Evolutionary conservation across 1,139 yeast genomes (phyloP), one percentile per base, ranked within the genome.

Genomic region (Blastobotrys elegans): DNA sequence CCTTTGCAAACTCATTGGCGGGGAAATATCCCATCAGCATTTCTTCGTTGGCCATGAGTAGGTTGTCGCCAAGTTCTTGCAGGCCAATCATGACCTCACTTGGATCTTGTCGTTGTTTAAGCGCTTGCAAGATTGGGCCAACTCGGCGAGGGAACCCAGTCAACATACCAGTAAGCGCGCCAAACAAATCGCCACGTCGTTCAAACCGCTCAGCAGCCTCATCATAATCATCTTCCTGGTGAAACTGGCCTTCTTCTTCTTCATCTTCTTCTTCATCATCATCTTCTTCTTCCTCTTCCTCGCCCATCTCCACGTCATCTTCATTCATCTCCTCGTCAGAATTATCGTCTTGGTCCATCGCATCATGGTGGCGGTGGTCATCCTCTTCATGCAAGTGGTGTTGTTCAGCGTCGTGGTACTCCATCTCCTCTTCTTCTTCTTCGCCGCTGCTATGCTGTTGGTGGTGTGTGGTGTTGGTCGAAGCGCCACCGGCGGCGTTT

Each of bases 1-100:
- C 75, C 34, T 69, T 71, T 0, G 87, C 72, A 18, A 87, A 63
- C 43, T 72, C 73, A 44, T 72, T 74, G 0, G 84, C 73, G 0
- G 96, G 94, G 11, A 90, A 71, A 6, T 58, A 52, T 22, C 63
- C 60, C 2, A 59, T 44, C 30, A 68, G 50, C 33, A 55, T 50
- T 22, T 64, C 71, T 51, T 67, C 73, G 27, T 65, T 63, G 17
- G 68, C 59, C 53, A 69, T 61, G 21, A 70, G 59, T 34, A 71
- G 56, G 31, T 64, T 49, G 14, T 65, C 68, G 5, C 71, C 66
- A 16, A 71, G 61, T 45, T 68, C 70, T 43, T 66, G 69, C 33
- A 71, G 56, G 1, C 68, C 71, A 17, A 54, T 53, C 65, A 75
- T 62, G 6, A 78, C 74, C 17, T 68, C 60, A 51, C 68, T 72